Evolutionary conservation across 2,329 filamentous ascomycete species (phyloP), one percentile per base, ranked within the genome.

Genomic region (Pseudopithomyces chartarum): DNA sequence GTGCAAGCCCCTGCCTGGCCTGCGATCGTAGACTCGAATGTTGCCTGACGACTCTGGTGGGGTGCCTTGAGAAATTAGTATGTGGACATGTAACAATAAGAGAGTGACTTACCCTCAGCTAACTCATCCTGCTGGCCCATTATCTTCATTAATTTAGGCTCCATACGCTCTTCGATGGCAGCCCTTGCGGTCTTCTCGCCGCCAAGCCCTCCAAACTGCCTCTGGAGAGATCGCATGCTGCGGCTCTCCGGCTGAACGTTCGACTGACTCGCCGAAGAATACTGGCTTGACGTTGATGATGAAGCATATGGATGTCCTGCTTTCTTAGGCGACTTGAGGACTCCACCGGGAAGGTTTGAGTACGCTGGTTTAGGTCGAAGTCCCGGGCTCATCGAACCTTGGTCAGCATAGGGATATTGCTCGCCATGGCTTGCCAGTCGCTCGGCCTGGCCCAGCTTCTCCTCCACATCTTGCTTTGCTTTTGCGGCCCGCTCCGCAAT

Each of bases 101-200:
- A n/a, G n/a, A n/a, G 12, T 12, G 52, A n/a, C 59, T 55, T 54
- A 70, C 70, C 63, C 15, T 43, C 50, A 6, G 48, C 64, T n/a
- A 65, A 65, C 12, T 63, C 63, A 15, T 70, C 67, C 2, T 66
- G 45, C 32, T 73, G 69, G 8, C 68, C 67, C 58, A 65, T 74
- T 69, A 66, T 69, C 59, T 70, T 70, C 63, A 66, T 73, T 49
- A 68, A 59, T 59, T 60, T 71, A 48, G 52, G 69, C 64, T 81
- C 78, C 1, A 62, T 65, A 29, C 67, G 69, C 20, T 73, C 69
- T 62, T 81, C 79, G 26, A 81, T 75, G 38, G 67, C 64, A 13
- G 66, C 77, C 53, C 79, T 73, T 11, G 62, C 61, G 1, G 79
- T 80, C 13, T 68, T 52, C 42, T 74, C 64, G 36, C 72, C 56